Percentiles rank a stretch among this genome's conserved stretches.
Conservation (phyloP, 495 filamentous ascomycete genomes). For the Parathielavia appendiculata region DNA sequence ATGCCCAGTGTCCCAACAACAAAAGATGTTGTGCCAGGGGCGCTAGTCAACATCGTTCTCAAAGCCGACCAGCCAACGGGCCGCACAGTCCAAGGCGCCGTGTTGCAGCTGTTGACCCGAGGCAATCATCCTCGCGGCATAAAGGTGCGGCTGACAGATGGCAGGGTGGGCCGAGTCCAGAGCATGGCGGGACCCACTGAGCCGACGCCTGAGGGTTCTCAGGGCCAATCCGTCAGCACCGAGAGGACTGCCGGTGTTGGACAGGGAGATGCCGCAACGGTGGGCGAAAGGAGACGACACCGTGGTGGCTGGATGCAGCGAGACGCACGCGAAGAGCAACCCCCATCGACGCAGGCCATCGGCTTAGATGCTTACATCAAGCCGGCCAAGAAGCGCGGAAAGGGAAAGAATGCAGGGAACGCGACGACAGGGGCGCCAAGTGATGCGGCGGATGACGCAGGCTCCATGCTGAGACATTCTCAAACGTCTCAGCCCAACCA, state of each 20-base stretch:
- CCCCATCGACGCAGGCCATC: slow-evolving; percentile 22
- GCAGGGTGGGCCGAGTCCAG: slow-evolving; percentile 65
- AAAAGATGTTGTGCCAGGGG: slow-evolving; percentile 50
- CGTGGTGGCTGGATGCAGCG: slow-evolving; percentile 7
- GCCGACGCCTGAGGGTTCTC: slow-evolving; percentile 11
- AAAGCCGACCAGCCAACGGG: slow-evolving; percentile 69
- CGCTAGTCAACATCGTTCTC: slow-evolving; percentile 60
- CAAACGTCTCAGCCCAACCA: not conserved
- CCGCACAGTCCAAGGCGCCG: slow-evolving; percentile 55
- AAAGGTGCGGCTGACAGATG: slow-evolving; percentile 65
- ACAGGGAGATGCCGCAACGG: not conserved
- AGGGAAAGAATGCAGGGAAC: slow-evolving; percentile 23
- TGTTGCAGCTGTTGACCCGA: slow-evolving; percentile 58
- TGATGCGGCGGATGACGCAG: slow-evolving; percentile 13
- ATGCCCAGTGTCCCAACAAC: slow-evolving; percentile 43
- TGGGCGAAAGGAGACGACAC: slow-evolving; percentile 7
- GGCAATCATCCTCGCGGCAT: slow-evolving; percentile 71
- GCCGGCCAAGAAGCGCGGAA: slow-evolving; percentile 35
- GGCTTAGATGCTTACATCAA: slow-evolving; percentile 46
- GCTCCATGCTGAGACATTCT: slow-evolving; percentile 3
- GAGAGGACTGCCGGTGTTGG: slow-evolving; percentile 11
- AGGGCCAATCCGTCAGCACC: not conserved
- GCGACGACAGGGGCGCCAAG: slow-evolving; percentile 7
- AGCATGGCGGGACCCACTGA: slow-evolving; percentile 34
- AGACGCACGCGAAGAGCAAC: slow-evolving; percentile 5